phyloP scores from a whole-genome alignment of 1,139 yeast species.

The Wickerhamomyces sp. region DNA sequence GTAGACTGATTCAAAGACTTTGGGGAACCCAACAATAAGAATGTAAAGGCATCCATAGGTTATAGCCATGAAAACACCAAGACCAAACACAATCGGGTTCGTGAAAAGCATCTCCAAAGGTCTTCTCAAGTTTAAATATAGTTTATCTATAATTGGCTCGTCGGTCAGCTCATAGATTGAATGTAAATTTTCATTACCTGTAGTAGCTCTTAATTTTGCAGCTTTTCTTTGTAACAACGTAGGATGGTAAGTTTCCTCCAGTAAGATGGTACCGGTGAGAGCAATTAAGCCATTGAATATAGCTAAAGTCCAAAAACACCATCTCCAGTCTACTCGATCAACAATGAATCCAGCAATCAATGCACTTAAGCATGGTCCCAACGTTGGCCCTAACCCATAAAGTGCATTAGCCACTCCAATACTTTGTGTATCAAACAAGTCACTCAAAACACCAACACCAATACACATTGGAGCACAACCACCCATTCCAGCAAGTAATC shows the following conservation, averaged over 20 bases:
- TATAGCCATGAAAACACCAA: conserved; percentile 61
- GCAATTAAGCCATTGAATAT: conserved; percentile 50
- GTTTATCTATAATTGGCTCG: conserved; percentile 33
- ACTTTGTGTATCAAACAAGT: conserved; percentile 46
- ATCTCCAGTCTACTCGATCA: conserved; percentile 46
- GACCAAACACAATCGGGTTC: conserved; percentile 60
- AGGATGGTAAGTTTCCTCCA: conserved; percentile 59
- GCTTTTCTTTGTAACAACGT: conserved; percentile 46
- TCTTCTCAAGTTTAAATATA: conserved; percentile 40
- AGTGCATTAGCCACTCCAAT: conserved; percentile 56
- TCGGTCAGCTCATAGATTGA: conserved; percentile 53
- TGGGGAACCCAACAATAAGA: conserved; percentile 55
- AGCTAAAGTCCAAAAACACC: conserved; percentile 57
- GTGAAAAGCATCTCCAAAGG: conserved; percentile 48
- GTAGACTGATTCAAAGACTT: conserved; percentile 43
- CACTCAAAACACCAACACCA: conserved; percentile 69
- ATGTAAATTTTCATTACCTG: conserved; percentile 54
- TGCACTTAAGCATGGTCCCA: conserved; percentile 57
- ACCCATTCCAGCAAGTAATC: conserved; percentile 59
- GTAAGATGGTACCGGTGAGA: conserved; percentile 37
- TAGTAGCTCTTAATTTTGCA: conserved; percentile 36
- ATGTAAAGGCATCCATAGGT: conserved; percentile 61
- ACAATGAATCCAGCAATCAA: conserved; percentile 49
- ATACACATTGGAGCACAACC: conserved; percentile 63
- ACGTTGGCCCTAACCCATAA: conserved; percentile 52